Base-by-base conservation (phyloP, 768 basidiomycete genomes). In the Calocybe cyanea region DNA sequence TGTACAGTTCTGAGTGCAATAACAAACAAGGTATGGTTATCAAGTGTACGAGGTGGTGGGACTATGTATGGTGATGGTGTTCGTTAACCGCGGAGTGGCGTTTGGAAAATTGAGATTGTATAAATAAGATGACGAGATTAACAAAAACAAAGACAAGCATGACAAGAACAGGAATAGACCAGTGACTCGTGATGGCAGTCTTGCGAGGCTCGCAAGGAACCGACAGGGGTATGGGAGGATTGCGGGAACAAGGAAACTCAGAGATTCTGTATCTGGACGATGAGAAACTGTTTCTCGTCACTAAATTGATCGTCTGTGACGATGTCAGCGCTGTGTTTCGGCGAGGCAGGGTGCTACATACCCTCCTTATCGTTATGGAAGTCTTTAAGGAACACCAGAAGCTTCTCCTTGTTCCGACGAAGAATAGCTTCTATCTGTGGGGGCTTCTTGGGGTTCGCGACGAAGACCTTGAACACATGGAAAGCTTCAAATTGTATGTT, bases 401-500 rank as follows among this genome's bases (percentile, higher is more conserved):
- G 71, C 61, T 95, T 96, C 15, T 95, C 93, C 76, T 90, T 93
- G 68, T 99, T 99, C 56, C 96, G 68, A 49, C 88, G 73, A 10
- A 99, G 75, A 49, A 99, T 99, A 31, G 66, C 69, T 58, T 94
- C 93, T 50, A 99, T 96, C 61, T 94, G 88, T 32, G 90, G 83
- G 4, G 96, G 95, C 63, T 99, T 99, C 82, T 96, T 96, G 21
- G 96, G 96, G 63, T 99, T 99, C 30, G 96, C 96, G 32, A 99
- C 96, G 58, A 99, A 99, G 11, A 99, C 95, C 81, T 98, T 99
- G 80, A 99, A 99, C 31, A 99, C 96, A 59, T 99, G 96, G 69
- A 99, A 99, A 2, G 96, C 95, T 64, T 99, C 96, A 46, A 98
- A 99, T 65, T 99, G 96, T 37, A 99, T 98, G 66, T 99, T 99